Evolutionary conservation across 2,329 filamentous ascomycete species (phyloP).

Genomic region (Aspergillus ochraceus): DNA sequence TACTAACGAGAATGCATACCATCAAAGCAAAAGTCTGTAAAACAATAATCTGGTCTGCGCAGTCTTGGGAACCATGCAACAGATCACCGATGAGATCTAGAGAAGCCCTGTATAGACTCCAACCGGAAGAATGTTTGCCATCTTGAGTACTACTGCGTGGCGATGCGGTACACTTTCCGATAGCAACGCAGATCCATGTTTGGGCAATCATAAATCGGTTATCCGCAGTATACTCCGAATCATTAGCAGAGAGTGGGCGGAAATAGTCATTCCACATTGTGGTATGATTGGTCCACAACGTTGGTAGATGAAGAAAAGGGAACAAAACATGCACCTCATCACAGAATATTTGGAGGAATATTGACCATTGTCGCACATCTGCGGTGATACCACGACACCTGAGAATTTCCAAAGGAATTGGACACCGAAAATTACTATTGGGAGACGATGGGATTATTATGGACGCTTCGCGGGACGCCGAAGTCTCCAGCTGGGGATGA

Average conservation of each 20-base stretch:
- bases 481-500: neutral
- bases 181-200: conserved; percentile 20
- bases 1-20: conserved; percentile 6
- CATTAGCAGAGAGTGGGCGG: neutral
- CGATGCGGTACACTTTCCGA: conserved; percentile 23
- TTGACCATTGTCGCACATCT: conserved; percentile 14
- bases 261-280: conserved; percentile 12
- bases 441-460: neutral
- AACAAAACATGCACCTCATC: conserved; percentile 24
- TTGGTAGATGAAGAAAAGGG: conserved; percentile 23
- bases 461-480: neutral
- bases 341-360: conserved; percentile 18
- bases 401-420: conserved; percentile 1
- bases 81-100: conserved; percentile 22
- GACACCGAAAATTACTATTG: neutral
- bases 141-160: conserved; percentile 13
- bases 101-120: conserved; percentile 25
- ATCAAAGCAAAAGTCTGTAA: conserved; percentile 20
- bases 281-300: conserved; percentile 14
- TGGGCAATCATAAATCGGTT: conserved; percentile 17
- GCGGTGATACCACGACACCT: conserved; percentile 11
- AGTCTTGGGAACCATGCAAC: conserved; percentile 15
- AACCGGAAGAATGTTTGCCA: conserved; percentile 23
- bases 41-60: conserved; percentile 13
- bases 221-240: neutral